Base-by-base conservation (phyloP, 192 early-diverging fungal species). In the Coemansia sp. region DNA sequence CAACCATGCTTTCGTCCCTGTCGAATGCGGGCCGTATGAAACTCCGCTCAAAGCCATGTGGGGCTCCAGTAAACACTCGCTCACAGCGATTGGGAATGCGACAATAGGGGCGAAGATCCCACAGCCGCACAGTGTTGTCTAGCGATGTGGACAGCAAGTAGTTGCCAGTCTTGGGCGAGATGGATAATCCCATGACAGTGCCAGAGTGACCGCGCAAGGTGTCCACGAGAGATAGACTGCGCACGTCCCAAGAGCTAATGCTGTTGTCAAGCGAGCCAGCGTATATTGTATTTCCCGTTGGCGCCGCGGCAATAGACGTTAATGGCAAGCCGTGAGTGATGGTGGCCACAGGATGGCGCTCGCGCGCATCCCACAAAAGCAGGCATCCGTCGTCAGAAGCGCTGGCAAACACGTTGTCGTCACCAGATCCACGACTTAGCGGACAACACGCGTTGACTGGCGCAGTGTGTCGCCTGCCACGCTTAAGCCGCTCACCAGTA, bases 41-140 rank as follows among this genome's bases (percentile, higher is more conserved):
- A 62, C 96, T 95, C 86, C 94, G 95, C 65, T 99, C 97, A 70
- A 93, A 95, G 17, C 95, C 96, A 67, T 98, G 95, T 28, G 95
- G 95, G 4, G 96, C 96, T 6, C 96, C 94, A 72, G 70, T 88
- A 75, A 94, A 90, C 17, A 88, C 87, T 59, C 91, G 91, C 64
- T 91, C 77, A 58, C 92, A 81, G n/a, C 97, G 88, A 63, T 90
- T 89, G 11, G 89, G 74, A 0, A 89, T 86, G 42, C 67, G 61
- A 44, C 76, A 75, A 64, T 94, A 98, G 3, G 96, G 97, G 33
- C 93, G 93, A 4, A 98, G 86, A 78, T 99, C 95, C 97, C 97
- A 99, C 35, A 96, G 88, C 21, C 93, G 85, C 13, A 95, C 94
- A 13, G 95, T 96, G 76, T 96, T 97, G 78, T 99, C 98, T 89